Conservation (phyloP, 2,329 filamentous ascomycete genomes). For the Geosmithia putterillii region DNA sequence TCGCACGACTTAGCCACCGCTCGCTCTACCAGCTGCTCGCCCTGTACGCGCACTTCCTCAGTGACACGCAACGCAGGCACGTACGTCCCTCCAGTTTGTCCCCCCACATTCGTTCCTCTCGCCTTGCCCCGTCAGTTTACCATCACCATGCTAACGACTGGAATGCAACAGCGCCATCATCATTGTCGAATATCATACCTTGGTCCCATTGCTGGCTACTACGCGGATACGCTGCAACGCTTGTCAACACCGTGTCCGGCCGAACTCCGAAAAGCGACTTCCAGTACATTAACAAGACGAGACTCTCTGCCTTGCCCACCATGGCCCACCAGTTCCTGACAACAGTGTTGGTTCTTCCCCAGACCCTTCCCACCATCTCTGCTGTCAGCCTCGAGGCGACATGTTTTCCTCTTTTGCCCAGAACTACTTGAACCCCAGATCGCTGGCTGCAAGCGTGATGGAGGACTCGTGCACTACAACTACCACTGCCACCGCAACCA, state of each 20-base stretch:
- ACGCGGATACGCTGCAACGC: slow-evolving; percentile 1
- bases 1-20: no score
- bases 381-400: slow-evolving; percentile 2
- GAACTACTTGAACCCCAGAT: slow-evolving; percentile 17
- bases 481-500: no score
- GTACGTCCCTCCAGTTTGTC: no score
- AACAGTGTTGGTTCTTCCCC: slow-evolving; percentile 26
- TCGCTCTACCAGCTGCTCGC: no score
- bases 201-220: not conserved
- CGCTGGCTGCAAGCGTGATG: slow-evolving; percentile 16
- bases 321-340: slow-evolving; percentile 28
- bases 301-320: no score
- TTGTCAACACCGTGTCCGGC: slow-evolving; percentile 4
- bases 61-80: no score
- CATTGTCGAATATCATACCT: not conserved
- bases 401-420: slow-evolving; percentile 10
- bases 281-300: not conserved
- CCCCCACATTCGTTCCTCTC: not conserved
- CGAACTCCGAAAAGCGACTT: slow-evolving; percentile 2
- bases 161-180: slow-evolving; percentile 18
- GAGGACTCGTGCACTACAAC: no score
- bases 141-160: slow-evolving; percentile 28
- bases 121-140: slow-evolving; percentile 4
- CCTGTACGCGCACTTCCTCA: no score
- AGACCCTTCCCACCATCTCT: slow-evolving; percentile 4